A percentile compares a stretch with the other conserved stretches of the same genome.
Conservation (phyloP, 2,329 filamentous ascomycete genomes). For the Claviceps citrina region DNA sequence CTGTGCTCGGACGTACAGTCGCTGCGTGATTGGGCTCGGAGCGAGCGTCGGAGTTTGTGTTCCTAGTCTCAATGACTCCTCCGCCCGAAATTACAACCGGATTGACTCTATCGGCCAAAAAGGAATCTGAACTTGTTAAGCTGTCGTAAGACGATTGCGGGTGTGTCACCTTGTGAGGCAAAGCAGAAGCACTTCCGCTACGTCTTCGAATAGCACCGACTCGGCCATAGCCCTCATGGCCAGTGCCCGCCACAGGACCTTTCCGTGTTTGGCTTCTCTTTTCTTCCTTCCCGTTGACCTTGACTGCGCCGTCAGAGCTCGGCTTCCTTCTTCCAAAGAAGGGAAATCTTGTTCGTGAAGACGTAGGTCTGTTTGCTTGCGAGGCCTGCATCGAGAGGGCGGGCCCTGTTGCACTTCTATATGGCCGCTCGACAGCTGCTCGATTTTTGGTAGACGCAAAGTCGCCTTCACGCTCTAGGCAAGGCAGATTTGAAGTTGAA, state of each 20-base stretch:
- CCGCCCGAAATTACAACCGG: conserved; percentile 53
- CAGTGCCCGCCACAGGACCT: conserved; percentile 81
- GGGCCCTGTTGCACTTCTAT: conserved; percentile 9
- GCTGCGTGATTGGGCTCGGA: conserved; percentile 34
- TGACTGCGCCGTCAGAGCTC: conserved; percentile 29
- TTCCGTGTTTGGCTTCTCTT: conserved; percentile 32
- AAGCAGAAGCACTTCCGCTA: conserved; percentile 42
- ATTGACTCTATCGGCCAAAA: conserved; percentile 45
- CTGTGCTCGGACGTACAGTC: conserved; percentile 25
- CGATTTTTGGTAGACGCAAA: conserved; percentile 5
- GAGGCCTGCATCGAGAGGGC: conserved; percentile 25
- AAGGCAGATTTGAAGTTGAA: conserved; percentile 18
- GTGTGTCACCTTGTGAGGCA: conserved; percentile 28
- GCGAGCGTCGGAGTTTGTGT: conserved; percentile 20
- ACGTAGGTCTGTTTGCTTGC: conserved; percentile 38
- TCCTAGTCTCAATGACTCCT: conserved; percentile 44
- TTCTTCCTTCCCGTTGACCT: conserved; percentile 34
- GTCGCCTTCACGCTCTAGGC: conserved; percentile 8
- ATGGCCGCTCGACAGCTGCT: conserved; percentile 10
- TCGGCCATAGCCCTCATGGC: conserved; percentile 72
- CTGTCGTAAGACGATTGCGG: conserved; percentile 37
- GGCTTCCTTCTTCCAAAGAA: conserved; percentile 63
- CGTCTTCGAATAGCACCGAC: conserved; percentile 46
- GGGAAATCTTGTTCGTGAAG: conserved; percentile 52
- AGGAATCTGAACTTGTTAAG: conserved; percentile 35